These are phyloP conservation scores for Collybia sp. DNA, from an alignment of 768 basidiomycete species.

Conservation along the genomic window DNA sequence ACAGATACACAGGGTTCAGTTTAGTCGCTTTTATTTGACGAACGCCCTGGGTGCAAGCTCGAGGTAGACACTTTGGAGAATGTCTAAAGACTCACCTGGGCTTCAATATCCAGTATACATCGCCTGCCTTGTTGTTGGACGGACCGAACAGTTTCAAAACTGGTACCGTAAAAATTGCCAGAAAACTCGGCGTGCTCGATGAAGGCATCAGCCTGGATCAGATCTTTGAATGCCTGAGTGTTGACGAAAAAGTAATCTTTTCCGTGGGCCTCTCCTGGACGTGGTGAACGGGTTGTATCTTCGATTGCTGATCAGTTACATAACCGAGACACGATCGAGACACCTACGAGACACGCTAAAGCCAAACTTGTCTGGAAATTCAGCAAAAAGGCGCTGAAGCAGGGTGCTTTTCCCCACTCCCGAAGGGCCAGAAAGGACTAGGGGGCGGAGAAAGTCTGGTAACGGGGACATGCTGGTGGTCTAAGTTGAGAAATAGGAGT, in stretches of 20 bases:
- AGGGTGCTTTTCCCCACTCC: constrained; percentile 95
- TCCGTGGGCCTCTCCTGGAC: constrained; percentile 79
- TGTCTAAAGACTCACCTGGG: constrained; percentile 58
- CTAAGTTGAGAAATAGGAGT: not conserved
- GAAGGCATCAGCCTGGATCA: constrained; percentile 72
- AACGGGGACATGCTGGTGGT: constrained; percentile 11
- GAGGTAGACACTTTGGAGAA: constrained; percentile 5
- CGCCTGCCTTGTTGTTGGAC: constrained; percentile 68
- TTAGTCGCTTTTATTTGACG: constrained; percentile 83
- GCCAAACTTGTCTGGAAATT: constrained; percentile 81
- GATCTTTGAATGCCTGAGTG: constrained; percentile 61
- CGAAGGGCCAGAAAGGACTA: constrained; percentile 87
- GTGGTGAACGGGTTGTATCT: constrained; percentile 85
- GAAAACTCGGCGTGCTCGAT: constrained; percentile 95
- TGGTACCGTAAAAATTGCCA: constrained; percentile 91
- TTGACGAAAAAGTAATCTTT: constrained; percentile 85
- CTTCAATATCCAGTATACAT: constrained; percentile 94
- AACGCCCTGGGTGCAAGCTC: constrained; percentile 62
- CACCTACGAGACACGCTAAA: constrained; percentile 89
- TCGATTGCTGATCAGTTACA: constrained; percentile 20
- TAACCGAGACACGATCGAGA: constrained; percentile 8
- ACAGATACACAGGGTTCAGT: constrained; percentile 84
- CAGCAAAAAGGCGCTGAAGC: constrained; percentile 72
- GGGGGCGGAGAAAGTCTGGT: constrained; percentile 57
- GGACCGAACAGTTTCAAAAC: constrained; percentile 65